Base-by-base conservation (phyloP, 805 yeast species). In the Candida michaelii region DNA sequence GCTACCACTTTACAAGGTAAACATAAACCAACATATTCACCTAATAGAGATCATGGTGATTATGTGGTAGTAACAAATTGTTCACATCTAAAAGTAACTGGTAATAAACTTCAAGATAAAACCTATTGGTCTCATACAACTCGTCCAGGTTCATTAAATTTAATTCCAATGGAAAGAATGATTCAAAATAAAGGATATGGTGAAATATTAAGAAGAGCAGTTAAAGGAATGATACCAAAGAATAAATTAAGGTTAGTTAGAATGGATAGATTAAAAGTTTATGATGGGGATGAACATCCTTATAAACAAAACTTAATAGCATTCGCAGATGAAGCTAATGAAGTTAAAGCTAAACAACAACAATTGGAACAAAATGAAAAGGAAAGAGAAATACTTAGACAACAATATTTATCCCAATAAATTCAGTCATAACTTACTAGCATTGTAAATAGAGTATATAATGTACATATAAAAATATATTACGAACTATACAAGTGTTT, bases 51-150 rank as follows among this genome's bases (percentile, higher is more conserved):
- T 66, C 80, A 83, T 50, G 99, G 99, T 11, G 99, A 93, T 65
- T 93, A 90, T 58, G 97, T 93, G 10, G 98, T 93, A 10, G 97
- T 91, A 2, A 86, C 97, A 11, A 95, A 93, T 69, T 89, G 97
- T 58, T 77, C 87, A 45, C 80, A 80, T 50, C 63, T 93, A 55
- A 82, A 82, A 52, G 73, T 85, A n/a, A 82, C 97, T 0, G 98
- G 98, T 49, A 83, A 82, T 47, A 91, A 93, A 62, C 62, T 90
- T 56, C 66, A 80, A 43, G 82, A 89, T 43, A 90, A 87, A 63
- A 74, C 82, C 8, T 93, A 93, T 69, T 84, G 95, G 84, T 76
- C 86, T 44, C 99, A 95, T 64, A 83, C 90, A 24, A 79, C 85
- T 3, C 80, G 85, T 54, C 98, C 98, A 3, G 99, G 99, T 36